phyloP scores from a whole-genome alignment of 352 stramenopile genomes.

The Pythium periplocum region DNA sequence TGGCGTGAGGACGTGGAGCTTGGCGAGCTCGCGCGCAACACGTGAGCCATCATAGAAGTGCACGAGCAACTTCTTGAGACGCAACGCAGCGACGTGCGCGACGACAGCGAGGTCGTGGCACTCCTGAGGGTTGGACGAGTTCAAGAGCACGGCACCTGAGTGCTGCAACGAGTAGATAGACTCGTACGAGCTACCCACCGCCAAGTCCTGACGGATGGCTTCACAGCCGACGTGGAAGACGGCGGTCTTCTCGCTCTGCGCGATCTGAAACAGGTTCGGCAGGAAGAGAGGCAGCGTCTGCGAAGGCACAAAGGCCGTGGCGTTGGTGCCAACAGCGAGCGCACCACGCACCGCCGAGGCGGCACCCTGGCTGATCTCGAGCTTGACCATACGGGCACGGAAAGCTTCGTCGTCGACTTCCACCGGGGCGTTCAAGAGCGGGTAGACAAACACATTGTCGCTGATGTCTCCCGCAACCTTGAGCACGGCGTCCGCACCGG shows the following conservation, averaged over 20 bases:
- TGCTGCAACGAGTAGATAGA: constrained; percentile 62
- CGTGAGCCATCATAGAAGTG: constrained; percentile 81
- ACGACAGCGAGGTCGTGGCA: constrained; percentile 76
- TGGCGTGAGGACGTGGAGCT: constrained; percentile 49
- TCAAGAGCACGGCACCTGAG: constrained; percentile 64
- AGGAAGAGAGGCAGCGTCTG: constrained; percentile 75
- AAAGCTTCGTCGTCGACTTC: constrained; percentile 16
- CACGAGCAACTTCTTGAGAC: constrained; percentile 57
- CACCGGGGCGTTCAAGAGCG: constrained; percentile 26
- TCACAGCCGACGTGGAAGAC: constrained; percentile 70
- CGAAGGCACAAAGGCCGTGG: constrained; percentile 52
- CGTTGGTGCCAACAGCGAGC: constrained; percentile 41
- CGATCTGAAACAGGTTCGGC: constrained; percentile 60
- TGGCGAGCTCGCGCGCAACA: constrained; percentile 53
- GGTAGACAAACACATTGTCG: constrained; percentile 64
- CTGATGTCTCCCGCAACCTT: constrained; percentile 50
- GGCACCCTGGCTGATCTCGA: constrained; percentile 54
- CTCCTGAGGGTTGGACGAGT: constrained; percentile 62
- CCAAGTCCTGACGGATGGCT: constrained; percentile 43
- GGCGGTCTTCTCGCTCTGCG: constrained; percentile 27
- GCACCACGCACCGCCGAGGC: constrained; percentile 54
- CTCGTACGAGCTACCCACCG: constrained; percentile 56
- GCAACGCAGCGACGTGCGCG: constrained; percentile 58
- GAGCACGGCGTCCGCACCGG: constrained; percentile 45
- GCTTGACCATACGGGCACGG: constrained; percentile 52